Percentiles rank a stretch among this genome's conserved stretches.
phyloP scores from a whole-genome alignment of 2,329 filamentous ascomycete species.

The Pseudogymnoascus sp. region DNA sequence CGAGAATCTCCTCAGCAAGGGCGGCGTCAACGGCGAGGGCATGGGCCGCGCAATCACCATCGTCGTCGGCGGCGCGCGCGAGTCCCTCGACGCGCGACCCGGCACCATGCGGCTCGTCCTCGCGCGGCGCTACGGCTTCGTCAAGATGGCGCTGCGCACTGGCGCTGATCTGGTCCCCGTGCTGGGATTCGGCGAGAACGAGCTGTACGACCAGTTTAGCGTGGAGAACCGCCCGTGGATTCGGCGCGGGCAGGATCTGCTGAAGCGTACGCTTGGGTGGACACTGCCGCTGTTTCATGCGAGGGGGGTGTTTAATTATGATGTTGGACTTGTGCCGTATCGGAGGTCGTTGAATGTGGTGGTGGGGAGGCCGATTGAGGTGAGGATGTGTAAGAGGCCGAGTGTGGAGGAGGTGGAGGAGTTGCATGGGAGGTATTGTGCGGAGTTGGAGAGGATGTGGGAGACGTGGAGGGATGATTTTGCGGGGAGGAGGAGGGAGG shows the following conservation, averaged over 20 bases:
- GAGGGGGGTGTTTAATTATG: slow-evolving; percentile 91
- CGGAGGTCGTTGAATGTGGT: slow-evolving; percentile 81
- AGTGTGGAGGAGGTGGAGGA: slow-evolving; percentile 68
- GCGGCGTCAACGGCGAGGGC: slow-evolving; percentile 59
- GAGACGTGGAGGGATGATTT: slow-evolving; percentile 72
- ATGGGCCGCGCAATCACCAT: slow-evolving; percentile 96
- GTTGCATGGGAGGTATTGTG: slow-evolving; percentile 70
- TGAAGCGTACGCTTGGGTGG: slow-evolving; percentile 84
- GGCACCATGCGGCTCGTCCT: slow-evolving; percentile 69
- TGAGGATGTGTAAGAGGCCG: slow-evolving; percentile 54
- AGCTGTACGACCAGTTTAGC: slow-evolving; percentile 85
- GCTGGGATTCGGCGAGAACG: slow-evolving; percentile 89
- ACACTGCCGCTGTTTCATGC: slow-evolving; percentile 88
- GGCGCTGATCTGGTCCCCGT: slow-evolving; percentile 94
- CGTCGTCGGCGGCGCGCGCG: slow-evolving; percentile 83
- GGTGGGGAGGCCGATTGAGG: slow-evolving; percentile 71
- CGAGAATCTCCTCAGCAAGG: slow-evolving; percentile 74
- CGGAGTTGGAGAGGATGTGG: slow-evolving; percentile 66
- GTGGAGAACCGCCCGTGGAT: slow-evolving; percentile 69
- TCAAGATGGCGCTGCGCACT: slow-evolving; percentile 84
- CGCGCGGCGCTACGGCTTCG: slow-evolving; percentile 77
- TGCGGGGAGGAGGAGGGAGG: slow-evolving; percentile 50
- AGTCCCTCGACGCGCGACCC: slow-evolving; percentile 83
- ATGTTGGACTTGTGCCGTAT: slow-evolving; percentile 93
- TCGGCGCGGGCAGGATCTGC: slow-evolving; percentile 70